Conservation (phyloP, 306 rosid species). For the Benincasa hispida region DNA sequence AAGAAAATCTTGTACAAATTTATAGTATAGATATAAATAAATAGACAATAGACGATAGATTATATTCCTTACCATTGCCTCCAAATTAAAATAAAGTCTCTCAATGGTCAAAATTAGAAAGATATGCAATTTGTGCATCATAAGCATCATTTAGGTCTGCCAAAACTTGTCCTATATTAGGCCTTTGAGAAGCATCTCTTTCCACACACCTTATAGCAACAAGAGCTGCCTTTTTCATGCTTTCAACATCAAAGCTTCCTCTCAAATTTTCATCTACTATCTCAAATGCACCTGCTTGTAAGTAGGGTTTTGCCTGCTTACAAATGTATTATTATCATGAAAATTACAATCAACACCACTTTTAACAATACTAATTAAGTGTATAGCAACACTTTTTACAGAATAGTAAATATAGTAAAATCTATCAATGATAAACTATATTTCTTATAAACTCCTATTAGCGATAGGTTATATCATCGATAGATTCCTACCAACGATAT, state of each 20-base stretch:
- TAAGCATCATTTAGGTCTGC: conserved; percentile 70
- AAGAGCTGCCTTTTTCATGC: conserved; percentile 62
- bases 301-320: conserved; percentile 82
- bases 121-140: conserved; percentile 51
- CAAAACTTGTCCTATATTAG: conserved; percentile 61
- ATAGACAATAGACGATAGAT: background rate
- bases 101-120: conserved; percentile 25
- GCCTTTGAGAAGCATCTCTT: conserved; percentile 82
- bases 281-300: conserved; percentile 85
- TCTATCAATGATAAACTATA: too few relatives aligned
- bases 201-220: conserved; percentile 67
- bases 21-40: background rate
- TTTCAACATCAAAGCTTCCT: conserved; percentile 46
- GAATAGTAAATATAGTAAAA: too few relatives aligned
- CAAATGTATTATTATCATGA: too few relatives aligned
- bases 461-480: too few relatives aligned
- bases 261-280: conserved; percentile 61
- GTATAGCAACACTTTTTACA: too few relatives aligned
- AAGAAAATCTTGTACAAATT: background rate
- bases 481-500: too few relatives aligned
- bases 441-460: too few relatives aligned
- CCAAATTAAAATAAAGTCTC: background rate
- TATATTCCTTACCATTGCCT: background rate
- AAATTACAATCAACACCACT: too few relatives aligned
- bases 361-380: too few relatives aligned